Evolutionary conservation across 805 yeast species (phyloP).

Genomic region (Nakazawaea molendinolei): DNA sequence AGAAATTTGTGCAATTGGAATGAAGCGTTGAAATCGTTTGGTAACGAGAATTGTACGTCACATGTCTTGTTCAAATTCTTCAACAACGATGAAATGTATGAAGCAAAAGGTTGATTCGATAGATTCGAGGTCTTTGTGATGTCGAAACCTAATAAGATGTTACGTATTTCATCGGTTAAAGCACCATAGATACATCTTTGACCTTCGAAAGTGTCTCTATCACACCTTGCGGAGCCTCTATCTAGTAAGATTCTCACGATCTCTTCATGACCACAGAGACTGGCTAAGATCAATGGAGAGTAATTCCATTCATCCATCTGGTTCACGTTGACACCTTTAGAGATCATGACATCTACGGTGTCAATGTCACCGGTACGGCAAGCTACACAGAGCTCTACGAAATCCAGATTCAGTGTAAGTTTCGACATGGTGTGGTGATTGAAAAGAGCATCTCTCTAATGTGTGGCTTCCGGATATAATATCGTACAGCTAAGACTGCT

Average conservation of each 20-base stretch:
- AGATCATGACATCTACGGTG: slow-evolving; percentile 48
- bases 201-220: slow-evolving; percentile 77
- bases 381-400: slow-evolving; percentile 49
- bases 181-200: slow-evolving; percentile 77
- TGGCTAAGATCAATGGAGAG: slow-evolving; percentile 67
- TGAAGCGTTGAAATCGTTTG: slow-evolving; percentile 9
- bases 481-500: too few relatives aligned
- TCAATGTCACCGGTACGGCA: slow-evolving; percentile 68
- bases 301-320: slow-evolving; percentile 67
- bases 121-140: slow-evolving; percentile 62
- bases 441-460: too few relatives aligned
- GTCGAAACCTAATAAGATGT: slow-evolving; percentile 51
- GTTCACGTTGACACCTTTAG: slow-evolving; percentile 45
- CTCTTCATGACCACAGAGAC: slow-evolving; percentile 66
- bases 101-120: slow-evolving; percentile 60
- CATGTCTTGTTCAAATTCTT: slow-evolving; percentile 19
- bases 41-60: slow-evolving; percentile 27
- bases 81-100: slow-evolving; percentile 51
- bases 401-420: slow-evolving; percentile 21
- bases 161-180: slow-evolving; percentile 56
- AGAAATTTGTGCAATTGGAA: slow-evolving; percentile 35
- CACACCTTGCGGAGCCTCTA: slow-evolving; percentile 64
- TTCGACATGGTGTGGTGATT: background rate
- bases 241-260: slow-evolving; percentile 56
- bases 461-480: too few relatives aligned